These are phyloP conservation scores for Sporothrix variecibatus DNA, from an alignment of 2,329 filamentous ascomycete species.

Conservation along the genomic window DNA sequence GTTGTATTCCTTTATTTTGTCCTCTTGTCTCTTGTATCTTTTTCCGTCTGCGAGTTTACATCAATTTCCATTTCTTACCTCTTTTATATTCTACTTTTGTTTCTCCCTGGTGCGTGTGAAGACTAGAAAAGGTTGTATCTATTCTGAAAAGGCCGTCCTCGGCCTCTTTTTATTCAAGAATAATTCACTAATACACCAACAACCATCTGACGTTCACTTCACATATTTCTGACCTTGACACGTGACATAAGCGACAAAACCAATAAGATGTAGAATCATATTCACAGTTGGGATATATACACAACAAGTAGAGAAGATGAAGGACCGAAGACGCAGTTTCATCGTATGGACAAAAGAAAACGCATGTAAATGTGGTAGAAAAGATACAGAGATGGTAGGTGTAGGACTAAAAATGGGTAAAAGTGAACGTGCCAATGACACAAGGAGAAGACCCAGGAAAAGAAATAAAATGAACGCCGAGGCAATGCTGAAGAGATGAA, in stretches of 20 bases:
- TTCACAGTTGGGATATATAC: conserved; percentile 16
- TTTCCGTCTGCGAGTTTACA: conserved; percentile 6
- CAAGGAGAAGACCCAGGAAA: neutral
- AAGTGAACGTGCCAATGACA: neutral
- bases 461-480: conserved; percentile 23
- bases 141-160: neutral
- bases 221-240: neutral
- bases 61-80: neutral
- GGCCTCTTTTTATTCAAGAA: neutral
- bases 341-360: conserved; percentile 15
- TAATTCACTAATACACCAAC: neutral
- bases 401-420: neutral
- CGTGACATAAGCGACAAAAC: neutral
- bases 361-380: neutral
- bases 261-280: conserved; percentile 7
- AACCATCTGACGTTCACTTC: neutral
- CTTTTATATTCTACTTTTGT: neutral
- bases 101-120: conserved; percentile 5
- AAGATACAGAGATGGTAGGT: neutral
- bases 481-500: conserved; percentile 27
- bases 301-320: neutral
- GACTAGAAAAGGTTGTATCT: conserved; percentile 25
- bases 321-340: neutral
- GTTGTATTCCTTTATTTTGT: neutral
- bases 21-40: neutral